A percentile compares a stretch with the other conserved stretches of the same genome.
These are phyloP conservation scores for Aureobasidium melanogenum DNA, from an alignment of 2,329 filamentous ascomycete genomes.

Conservation along the genomic window DNA sequence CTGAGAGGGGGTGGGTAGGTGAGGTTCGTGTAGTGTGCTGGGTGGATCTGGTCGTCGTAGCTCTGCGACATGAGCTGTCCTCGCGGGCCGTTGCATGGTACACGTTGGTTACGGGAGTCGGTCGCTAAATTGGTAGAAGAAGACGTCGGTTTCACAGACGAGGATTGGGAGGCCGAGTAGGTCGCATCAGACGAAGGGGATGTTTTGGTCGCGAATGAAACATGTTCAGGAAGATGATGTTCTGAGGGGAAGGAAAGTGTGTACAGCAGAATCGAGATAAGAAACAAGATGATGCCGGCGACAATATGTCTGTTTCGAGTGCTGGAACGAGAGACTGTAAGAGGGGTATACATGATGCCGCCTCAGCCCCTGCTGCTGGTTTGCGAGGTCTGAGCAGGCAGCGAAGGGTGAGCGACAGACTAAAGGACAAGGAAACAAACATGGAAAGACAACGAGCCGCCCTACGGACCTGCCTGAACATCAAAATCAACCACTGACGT, in stretches of 20 bases:
- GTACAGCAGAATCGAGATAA: conserved; percentile 2
- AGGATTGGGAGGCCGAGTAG: neutral
- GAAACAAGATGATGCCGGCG: neutral
- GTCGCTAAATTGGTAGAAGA: neutral
- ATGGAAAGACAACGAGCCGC: neutral
- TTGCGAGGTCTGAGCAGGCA: neutral
- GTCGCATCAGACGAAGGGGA: neutral
- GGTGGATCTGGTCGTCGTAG: conserved; percentile 5
- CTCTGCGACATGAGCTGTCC: conserved; percentile 6
- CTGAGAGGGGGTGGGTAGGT: neutral
- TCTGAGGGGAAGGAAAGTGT: conserved; percentile 1
- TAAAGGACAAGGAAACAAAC: neutral
- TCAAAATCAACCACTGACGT: neutral
- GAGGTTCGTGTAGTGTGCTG: neutral
- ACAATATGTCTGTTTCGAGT: neutral
- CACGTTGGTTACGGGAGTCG: neutral
- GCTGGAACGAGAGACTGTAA: neutral
- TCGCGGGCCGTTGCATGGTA: conserved; percentile 4
- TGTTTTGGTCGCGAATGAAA: neutral
- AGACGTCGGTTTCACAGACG: neutral
- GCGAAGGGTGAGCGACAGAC: neutral
- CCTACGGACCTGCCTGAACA: neutral
- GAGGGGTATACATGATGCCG: conserved; percentile 1
- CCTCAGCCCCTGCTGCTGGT: neutral
- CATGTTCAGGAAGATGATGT: neutral